Evolutionary conservation across 192 early-diverging fungal genomes (phyloP), one percentile per base, ranked within the genome.

Genomic region (Linnemannia schmuckeri): DNA sequence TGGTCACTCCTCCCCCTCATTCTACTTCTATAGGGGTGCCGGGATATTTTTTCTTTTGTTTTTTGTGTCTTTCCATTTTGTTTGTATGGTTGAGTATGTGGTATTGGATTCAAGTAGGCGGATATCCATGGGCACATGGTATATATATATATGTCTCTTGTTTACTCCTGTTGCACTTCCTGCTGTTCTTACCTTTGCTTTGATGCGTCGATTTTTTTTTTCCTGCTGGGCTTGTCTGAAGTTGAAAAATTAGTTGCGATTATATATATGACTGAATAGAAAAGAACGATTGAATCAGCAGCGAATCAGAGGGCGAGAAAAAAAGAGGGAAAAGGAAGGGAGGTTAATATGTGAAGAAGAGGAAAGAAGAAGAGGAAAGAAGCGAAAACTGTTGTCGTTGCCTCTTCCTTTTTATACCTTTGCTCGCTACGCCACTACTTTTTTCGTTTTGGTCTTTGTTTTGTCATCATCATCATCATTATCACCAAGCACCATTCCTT

Each of bases 231-330:
- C 49, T 52, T 30, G 61, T 61, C 61, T 66, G 61, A 66, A 30
- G 27, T 66, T 66, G 61, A 66, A 66, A 66, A 61, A 27, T 27
- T 30, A 66, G n/a, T 66, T 52, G 49, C 6, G 20, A 4, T 52
- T 66, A 13, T 66, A 66, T 27, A 66, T 27, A 66, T 4, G 0
- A 66, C 6, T 61, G n/a, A 61, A 66, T 30, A 30, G 12, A 4
- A 13, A 12, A 4, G 9, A 30, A 3, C 57, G n/a, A 66, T 33
- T 66, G 61, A 66, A 66, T 66, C n/a, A 13, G 30, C 61, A 66
- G 61, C 61, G 61, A 66, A 66, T 66, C 61, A 66, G 61, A 66
- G 61, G n/a, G 61, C 61, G 27, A 66, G 61, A 30, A 66, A 33
- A 66, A 33, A 33, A 61, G 27, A 33, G 3, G 61, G 61, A 66